Conservation (phyloP, 805 yeast species). For the Grigorovia humatica region DNA sequence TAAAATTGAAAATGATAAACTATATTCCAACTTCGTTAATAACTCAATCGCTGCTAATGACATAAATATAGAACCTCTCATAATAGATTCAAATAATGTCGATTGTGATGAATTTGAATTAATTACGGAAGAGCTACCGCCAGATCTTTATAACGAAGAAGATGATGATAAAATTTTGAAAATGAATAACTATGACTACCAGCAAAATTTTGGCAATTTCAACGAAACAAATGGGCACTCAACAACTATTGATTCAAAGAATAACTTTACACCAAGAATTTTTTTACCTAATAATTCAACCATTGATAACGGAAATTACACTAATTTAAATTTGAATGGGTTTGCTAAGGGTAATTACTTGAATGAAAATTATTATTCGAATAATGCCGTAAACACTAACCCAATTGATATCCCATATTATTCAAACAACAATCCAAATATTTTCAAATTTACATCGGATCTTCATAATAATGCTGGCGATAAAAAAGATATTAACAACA, state of each 20-base stretch:
- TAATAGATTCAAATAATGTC: not conserved
- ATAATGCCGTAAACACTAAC: not conserved
- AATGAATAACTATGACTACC: not conserved
- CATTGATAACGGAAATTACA: not conserved
- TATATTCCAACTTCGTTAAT: not conserved
- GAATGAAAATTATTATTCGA: not conserved
- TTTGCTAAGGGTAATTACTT: not conserved
- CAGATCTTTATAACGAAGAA: not conserved
- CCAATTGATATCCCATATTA: not conserved
- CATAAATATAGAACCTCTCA: not conserved
- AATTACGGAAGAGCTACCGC: not conserved
- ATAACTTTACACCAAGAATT: slow-evolving; percentile 1
- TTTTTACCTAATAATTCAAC: not conserved
- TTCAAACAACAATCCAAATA: not conserved
- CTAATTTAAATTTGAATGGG: not conserved
- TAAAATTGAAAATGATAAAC: not conserved
- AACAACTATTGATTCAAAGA: not conserved
- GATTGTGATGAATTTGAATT: slow-evolving; percentile 1
- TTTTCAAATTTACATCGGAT: not conserved
- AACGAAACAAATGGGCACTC: not conserved
- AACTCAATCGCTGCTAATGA: not conserved
- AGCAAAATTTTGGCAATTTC: not conserved
- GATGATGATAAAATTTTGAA: not conserved
- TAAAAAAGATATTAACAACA: not conserved
- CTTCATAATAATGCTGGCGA: not conserved